Conservation (phyloP, 2,329 filamentous ascomycete species). For the Cadophora sp. region DNA sequence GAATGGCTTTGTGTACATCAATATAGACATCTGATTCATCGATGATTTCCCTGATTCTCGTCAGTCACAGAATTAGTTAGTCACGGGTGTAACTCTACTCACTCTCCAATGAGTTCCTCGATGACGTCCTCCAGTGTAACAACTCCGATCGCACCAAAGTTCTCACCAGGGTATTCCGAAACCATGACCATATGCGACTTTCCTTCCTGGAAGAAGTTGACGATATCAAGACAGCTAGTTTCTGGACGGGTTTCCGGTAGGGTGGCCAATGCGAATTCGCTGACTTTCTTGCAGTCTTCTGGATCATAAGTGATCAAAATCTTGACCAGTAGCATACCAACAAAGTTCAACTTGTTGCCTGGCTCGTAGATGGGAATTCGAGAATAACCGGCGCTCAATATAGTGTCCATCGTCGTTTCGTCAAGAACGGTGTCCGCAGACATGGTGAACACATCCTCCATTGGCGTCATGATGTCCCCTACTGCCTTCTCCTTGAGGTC, state of each 20-base stretch:
- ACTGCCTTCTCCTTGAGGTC: conserved; percentile 97
- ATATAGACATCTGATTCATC: conserved; percentile 99
- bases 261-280: conserved; percentile 91
- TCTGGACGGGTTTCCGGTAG: conserved; percentile 93
- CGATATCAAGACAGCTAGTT: conserved; percentile 96
- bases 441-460: conserved; percentile 96
- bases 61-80: conserved; percentile 37
- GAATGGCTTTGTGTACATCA: conserved; percentile 97
- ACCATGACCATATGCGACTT: conserved; percentile 99
- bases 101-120: conserved; percentile 98
- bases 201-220: conserved; percentile 99
- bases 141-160: conserved; percentile 88
- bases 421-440: conserved; percentile 94
- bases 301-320: conserved; percentile 99
- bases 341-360: conserved; percentile 84
- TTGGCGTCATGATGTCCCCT: conserved; percentile 96
- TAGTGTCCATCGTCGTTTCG: conserved; percentile 92
- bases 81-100: conserved; percentile 50
- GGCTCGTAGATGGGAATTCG: conserved; percentile 93
- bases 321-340: conserved; percentile 98
- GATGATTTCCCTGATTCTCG: conserved; percentile 81
- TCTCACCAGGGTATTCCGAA: conserved; percentile 87
- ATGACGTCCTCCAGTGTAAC: conserved; percentile 98
- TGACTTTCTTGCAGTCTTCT: conserved; percentile 85
- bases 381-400: conserved; percentile 92